Conservation (phyloP, 2,329 filamentous ascomycete genomes). For the Aquanectria penicillioides region DNA sequence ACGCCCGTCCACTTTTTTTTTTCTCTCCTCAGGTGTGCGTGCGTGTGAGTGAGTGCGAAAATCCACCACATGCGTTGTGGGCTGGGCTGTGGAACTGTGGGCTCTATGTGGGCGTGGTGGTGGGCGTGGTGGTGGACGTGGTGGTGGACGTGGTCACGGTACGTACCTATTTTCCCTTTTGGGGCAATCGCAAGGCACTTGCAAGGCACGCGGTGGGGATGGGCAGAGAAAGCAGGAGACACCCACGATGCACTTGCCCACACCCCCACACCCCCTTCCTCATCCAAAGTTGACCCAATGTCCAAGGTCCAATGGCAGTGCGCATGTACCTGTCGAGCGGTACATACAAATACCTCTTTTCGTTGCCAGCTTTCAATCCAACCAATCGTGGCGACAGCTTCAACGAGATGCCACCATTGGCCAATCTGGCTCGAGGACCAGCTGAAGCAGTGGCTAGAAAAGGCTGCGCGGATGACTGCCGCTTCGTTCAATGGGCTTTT, state of each 20-base stretch:
- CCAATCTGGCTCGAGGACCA: slow-evolving; percentile 11
- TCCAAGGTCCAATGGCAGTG: slow-evolving; percentile 14
- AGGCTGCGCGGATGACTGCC: not conserved
- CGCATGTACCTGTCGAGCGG: slow-evolving; percentile 18
- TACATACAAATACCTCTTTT: slow-evolving; percentile 15
- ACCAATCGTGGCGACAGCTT: not conserved
- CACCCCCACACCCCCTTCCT: slow-evolving; percentile 13
- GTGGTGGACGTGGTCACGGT: not conserved
- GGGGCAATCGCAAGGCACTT: not conserved
- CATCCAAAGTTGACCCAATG: not conserved
- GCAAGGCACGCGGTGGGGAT: slow-evolving; percentile 9
- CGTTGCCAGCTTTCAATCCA: not conserved
- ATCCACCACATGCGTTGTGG: slow-evolving; percentile 9
- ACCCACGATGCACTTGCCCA: not conserved
- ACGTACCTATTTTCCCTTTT: slow-evolving; percentile 17
- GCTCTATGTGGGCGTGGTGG: no score
- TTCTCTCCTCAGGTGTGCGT: no score
- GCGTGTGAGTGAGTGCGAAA: no score
- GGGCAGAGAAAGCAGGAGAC: slow-evolving; percentile 16
- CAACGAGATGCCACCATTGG: slow-evolving; percentile 13
- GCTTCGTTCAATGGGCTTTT: not conserved
- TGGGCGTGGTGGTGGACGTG: no score
- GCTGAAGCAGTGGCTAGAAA: not conserved
- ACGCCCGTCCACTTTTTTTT: not conserved
- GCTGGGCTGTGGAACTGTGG: no score